Base-by-base conservation (phyloP, 2,329 filamentous ascomycete species). In the Clarireedia hainanense region DNA sequence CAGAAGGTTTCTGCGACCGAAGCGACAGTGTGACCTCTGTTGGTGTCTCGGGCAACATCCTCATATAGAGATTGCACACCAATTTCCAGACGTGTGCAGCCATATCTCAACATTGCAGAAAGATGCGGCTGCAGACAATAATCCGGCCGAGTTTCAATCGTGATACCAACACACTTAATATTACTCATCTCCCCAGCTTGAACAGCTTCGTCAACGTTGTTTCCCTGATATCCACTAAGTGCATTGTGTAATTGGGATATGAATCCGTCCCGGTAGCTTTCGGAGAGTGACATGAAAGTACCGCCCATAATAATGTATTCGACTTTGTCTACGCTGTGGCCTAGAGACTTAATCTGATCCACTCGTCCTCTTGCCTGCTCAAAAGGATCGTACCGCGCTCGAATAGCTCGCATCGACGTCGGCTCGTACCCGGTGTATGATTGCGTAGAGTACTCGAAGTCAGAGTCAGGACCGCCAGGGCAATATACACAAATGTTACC, bases 231-330 rank as follows among this genome's bases (percentile, higher is more conserved):
- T 6, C 94, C 94, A 63, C 91, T 96, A 6, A 99, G 81, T 1
- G 94, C 94, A 69, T 99, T 99, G 74, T 99, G 94, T 50, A 99
- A 79, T 68, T 96, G 92, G 1, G 91, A 87, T 58, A 99, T 96
- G 67, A 99, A 99, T 56, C 89, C 84, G 59, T 99, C 89, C 27
- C 94, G 80, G 71, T 99, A 99, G 24, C 86, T 84, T 66, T 91
- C 85, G 7, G 92, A 80, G 26, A 99, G 74, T 2, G 92, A 97
- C 95, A 99, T 99, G 73, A 99, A 99, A 0, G 94, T 99, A 63
- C 94, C 94, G 58, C 94, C 94, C 94, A 99, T 99, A 70, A 99
- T 96, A 69, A 99, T 99, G 72, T 97, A 99, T 75, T 99, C 94
- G 24, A 99, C 94, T 72, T 99, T 99, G 75, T 99, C 94, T 48